These are phyloP conservation scores for Yamadazyma mexicana DNA, from an alignment of 1,139 yeast genomes.

Conservation along the genomic window DNA sequence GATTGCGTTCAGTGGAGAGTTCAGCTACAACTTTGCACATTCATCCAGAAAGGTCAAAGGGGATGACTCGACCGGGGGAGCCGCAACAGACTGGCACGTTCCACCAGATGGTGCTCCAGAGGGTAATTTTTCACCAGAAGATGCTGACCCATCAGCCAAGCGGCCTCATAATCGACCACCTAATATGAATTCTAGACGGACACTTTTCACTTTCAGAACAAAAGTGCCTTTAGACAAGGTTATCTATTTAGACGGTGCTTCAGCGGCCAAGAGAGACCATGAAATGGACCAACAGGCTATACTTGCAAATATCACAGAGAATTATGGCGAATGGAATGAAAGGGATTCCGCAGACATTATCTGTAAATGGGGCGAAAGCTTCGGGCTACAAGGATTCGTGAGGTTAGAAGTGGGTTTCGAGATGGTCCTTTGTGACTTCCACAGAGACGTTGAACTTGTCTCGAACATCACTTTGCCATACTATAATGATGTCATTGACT, in stretches of 20 bases:
- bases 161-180: no score
- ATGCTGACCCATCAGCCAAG: no score
- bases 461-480: conserved; percentile 39
- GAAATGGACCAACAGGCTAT: conserved; percentile 60
- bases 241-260: conserved; percentile 56
- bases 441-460: conserved; percentile 33
- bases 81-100: no score
- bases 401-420: conserved; percentile 59
- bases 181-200: no score
- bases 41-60: conserved; percentile 11
- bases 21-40: conserved; percentile 47
- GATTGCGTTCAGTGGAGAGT: conserved; percentile 60
- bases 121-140: no score
- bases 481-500: conserved; percentile 32
- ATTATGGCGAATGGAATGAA: conserved; percentile 32
- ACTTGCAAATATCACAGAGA: conserved; percentile 24
- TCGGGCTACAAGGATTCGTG: conserved; percentile 51
- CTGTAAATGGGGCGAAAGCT: conserved; percentile 51
- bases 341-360: conserved; percentile 42
- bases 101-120: no score
- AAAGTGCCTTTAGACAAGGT: conserved; percentile 44
- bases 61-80: no score
- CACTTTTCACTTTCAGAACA: conserved; percentile 46
- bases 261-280: conserved; percentile 57
- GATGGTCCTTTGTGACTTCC: conserved; percentile 53